A percentile compares a stretch with the other conserved stretches of the same genome.
phyloP scores from a whole-genome alignment of 2,329 filamentous ascomycete species.

The Xenosphaeropsis pyriputrescens region DNA sequence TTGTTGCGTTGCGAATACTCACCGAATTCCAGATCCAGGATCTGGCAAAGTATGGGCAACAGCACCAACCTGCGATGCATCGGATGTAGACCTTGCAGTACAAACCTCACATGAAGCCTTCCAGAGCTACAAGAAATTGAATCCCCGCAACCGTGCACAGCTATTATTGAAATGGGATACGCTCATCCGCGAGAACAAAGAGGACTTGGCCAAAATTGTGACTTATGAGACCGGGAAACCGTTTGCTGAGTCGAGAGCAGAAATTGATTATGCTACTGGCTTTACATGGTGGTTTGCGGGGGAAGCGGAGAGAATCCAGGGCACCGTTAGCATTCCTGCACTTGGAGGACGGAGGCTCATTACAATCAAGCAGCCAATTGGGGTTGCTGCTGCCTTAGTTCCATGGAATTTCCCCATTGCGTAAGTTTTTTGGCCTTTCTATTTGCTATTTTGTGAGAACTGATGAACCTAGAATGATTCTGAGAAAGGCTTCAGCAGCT shows the following conservation, averaged over 20 bases:
- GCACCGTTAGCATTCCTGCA: conserved; percentile 42
- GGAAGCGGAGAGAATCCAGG: conserved; percentile 47
- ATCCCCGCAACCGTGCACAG: conserved; percentile 44
- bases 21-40: conserved; percentile 25
- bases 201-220: conserved; percentile 47
- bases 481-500: conserved; percentile 53
- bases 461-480: conserved; percentile 39
- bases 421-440: conserved; percentile 12
- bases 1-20: neutral
- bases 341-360: conserved; percentile 49
- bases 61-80: conserved; percentile 25
- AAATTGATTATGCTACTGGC: conserved; percentile 35
- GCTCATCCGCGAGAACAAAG: conserved; percentile 44
- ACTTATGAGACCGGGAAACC: conserved; percentile 44
- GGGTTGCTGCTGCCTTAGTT: conserved; percentile 52
- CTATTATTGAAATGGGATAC: conserved; percentile 50
- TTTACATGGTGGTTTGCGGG: conserved; percentile 42
- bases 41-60: conserved; percentile 25
- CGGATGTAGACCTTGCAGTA: conserved; percentile 47
- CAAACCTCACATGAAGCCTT: conserved; percentile 46
- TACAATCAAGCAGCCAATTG: conserved; percentile 62
- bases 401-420: conserved; percentile 63
- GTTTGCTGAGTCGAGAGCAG: conserved; percentile 31
- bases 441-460: conserved; percentile 1
- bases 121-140: conserved; percentile 40